Evolutionary conservation across 2,329 filamentous ascomycete genomes (phyloP).

Genomic region (Periconia digitata): DNA sequence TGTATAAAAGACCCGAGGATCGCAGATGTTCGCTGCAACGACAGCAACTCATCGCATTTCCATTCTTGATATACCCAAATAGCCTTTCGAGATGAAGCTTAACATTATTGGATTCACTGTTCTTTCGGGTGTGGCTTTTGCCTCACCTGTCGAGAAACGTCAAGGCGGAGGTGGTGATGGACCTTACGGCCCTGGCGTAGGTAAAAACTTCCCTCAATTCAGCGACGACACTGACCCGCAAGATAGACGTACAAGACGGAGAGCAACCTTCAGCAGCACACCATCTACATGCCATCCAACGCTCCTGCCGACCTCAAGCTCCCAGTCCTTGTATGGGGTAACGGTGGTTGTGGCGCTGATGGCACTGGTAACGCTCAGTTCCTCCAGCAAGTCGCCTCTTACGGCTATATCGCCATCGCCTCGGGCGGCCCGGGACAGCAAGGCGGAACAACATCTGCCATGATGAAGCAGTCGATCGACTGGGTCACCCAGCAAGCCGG

Average conservation of each 20-base stretch:
- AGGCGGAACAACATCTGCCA: slow-evolving; percentile 9
- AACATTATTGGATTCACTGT: neutral
- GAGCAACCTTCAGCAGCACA: slow-evolving; percentile 12
- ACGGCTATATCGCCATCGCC: slow-evolving; percentile 23
- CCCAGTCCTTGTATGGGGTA: slow-evolving; percentile 27
- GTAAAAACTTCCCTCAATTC: neutral
- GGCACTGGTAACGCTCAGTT: slow-evolving; percentile 14
- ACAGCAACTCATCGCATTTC: too few species aligned
- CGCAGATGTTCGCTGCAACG: neutral
- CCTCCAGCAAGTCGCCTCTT: slow-evolving; percentile 19
- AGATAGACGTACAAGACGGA: slow-evolving; percentile 11
- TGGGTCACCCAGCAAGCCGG: slow-evolving; percentile 16
- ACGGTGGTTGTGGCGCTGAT: slow-evolving; percentile 23
- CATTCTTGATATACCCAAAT: neutral
- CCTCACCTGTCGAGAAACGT: slow-evolving; percentile 1
- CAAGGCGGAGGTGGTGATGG: neutral
- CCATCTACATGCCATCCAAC: slow-evolving; percentile 17
- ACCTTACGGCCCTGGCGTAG: neutral
- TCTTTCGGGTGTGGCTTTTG: neutral
- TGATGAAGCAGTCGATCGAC: slow-evolving; percentile 17
- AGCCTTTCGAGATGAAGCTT: neutral
- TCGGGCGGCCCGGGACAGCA: slow-evolving; percentile 13
- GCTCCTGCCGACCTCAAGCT: slow-evolving; percentile 8
- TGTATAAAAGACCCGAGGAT: neutral
- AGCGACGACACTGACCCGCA: neutral